Percentiles rank a stretch among this genome's conserved stretches.
Evolutionary conservation across 768 basidiomycete genomes (phyloP).

Genomic region (Mycena kentingensis): DNA sequence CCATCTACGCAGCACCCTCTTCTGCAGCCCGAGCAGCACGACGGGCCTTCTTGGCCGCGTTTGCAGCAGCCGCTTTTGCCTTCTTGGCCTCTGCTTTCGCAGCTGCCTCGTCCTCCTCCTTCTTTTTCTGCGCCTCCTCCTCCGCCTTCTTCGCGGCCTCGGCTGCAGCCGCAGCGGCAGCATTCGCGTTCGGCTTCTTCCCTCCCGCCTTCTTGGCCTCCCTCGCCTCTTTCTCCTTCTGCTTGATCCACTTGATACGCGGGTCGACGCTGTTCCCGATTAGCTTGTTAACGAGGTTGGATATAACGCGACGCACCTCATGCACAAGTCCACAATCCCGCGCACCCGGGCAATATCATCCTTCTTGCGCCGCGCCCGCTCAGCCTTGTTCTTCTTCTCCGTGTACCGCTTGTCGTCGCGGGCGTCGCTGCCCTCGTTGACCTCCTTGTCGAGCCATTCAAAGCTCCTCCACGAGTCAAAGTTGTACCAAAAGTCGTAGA

Average conservation of each 20-base stretch:
- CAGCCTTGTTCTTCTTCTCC: slow-evolving; percentile 99
- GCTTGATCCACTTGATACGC: slow-evolving; percentile 95
- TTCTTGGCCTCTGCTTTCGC: slow-evolving; percentile 77
- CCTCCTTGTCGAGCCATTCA: slow-evolving; percentile 97
- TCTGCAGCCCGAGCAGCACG: slow-evolving; percentile 14
- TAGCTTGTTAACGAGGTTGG: neutral
- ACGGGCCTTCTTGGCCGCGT: slow-evolving; percentile 84
- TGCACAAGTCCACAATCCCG: slow-evolving; percentile 80
- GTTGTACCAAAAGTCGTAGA: slow-evolving; percentile 99
- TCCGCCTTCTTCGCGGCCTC: slow-evolving; percentile 73
- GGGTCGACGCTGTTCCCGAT: slow-evolving; percentile 63
- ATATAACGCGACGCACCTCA: slow-evolving; percentile 41
- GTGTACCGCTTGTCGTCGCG: slow-evolving; percentile 99
- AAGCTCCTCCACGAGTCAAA: slow-evolving; percentile 98
- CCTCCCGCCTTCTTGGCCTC: slow-evolving; percentile 81
- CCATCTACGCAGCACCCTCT: slow-evolving; percentile 3
- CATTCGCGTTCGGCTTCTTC: slow-evolving; percentile 39
- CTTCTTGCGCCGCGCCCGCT: slow-evolving; percentile 95
- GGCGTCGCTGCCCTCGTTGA: slow-evolving; percentile 96
- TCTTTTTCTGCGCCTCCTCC: slow-evolving; percentile 72
- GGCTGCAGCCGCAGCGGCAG: slow-evolving; percentile 56
- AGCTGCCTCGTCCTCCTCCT: slow-evolving; percentile 72
- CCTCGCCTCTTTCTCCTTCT: slow-evolving; percentile 91
- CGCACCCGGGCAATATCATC: slow-evolving; percentile 93
- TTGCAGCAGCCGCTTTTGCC: slow-evolving; percentile 82